Base-by-base conservation (phyloP, 23 red algal species). In the Gracilaria domingensis region DNA sequence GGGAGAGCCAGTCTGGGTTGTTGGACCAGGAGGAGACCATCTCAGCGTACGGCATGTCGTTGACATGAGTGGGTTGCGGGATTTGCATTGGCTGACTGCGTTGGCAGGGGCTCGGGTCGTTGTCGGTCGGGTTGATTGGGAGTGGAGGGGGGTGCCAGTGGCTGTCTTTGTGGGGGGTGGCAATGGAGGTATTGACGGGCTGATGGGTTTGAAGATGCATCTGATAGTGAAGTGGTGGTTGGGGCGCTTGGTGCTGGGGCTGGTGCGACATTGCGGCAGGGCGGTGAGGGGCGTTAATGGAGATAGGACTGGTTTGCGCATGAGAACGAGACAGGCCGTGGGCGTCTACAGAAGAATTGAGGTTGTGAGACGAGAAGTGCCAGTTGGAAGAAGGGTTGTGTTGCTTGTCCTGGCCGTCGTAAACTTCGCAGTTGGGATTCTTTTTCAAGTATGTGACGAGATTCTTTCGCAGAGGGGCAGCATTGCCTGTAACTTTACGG, bases 401-500 rank as follows among this genome's bases (percentile, higher is more conserved):
- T 6, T 56, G 72, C 65, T 95, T 89, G 47, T 95, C 96, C 79
- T 98, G 96, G 36, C 92, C 92, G 33, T 70, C 59, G 69, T 98
- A 98, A 12, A 95, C 94, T 62, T 98, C 96, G 81, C 88, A 95
- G 32, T 98, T 70, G 56, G 93, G 84, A 76, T 98, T 93, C 48
- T 93, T 92, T 54, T 77, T 75, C 35, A 98, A 86, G 64, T 95
- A 98, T 54, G 84, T 54, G 32, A 62, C 91, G 7, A 98, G 86
- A 73, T 98, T 98, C 61, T 98, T 98, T 7, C 89, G 58, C 24
- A 98, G 82, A 20, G 96, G 96, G 32, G 93, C 93, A 75, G 96
- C 96, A 75, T 98, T 98, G 76, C 96, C 96, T 0, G 93, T 95
- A 29, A 98, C 91, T 90, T 98, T 98, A 38, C 96, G 51, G 37